Evolutionary conservation across 1,284 basidiomycete genomes (phyloP), one percentile per base, ranked within the genome.

Genomic region (Cutaneotrichosporon sp.): DNA sequence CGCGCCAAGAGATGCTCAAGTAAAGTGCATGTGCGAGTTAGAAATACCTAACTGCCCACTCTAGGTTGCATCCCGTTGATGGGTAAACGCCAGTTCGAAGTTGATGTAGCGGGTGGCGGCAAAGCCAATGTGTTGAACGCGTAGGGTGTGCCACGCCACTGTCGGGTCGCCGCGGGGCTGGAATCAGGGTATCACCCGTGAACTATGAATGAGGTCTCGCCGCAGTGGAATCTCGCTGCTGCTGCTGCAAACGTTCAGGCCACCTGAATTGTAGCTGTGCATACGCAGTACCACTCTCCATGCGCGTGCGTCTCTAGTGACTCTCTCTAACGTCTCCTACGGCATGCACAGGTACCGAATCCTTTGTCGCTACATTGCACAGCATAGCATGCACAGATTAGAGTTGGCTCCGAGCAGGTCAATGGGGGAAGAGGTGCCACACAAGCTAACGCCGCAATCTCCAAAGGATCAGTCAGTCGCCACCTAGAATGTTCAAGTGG

Each of bases 401-500:
- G 47, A 21, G 2, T 50, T 26, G 47, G n/a, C 18, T 26, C 47
- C 22, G 1, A 14, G 46, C 26, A 22, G 47, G 26, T 13, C 5
- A 18, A 14, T 18, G 34, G 56, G 8, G 38, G 34, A 36, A 36
- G 34, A 30, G 22, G 38, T 47, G 58, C 58, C 58, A 60, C 58
- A 59, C 11, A 1, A 1, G n/a, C 18, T 34, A 49, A 38, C 7
- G 18, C 58, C 58, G 58, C 42, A 46, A 53, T 32, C 38, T 5
- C 56, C 56, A 38, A 31, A 26, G 30, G 52, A 34, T 32, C 31
- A 32, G 52, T 65, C 16, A 32, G 52, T 65, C 22, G 64, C 64
- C 64, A 65, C 64, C 58, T 56, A 65, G 56, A 50, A 55, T 55
- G 31, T 58, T 36, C 40, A 56, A 64, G 46, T 61, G 36, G 36